phyloP scores from a whole-genome alignment of 305 asterid species.

The Fraxinus ornus region DNA sequence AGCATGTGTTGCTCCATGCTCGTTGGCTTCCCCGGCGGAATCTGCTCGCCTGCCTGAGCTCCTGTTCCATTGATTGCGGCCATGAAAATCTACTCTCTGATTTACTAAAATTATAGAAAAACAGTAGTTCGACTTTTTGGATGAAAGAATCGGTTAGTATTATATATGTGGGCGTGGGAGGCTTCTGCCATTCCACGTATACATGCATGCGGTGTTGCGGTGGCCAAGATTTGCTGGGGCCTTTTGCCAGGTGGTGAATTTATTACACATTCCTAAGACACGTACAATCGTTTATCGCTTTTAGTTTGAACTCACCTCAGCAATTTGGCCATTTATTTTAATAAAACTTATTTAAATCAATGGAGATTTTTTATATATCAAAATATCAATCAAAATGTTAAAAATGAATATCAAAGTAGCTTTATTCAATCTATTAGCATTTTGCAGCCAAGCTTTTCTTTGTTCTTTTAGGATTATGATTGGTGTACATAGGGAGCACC shows the following conservation, averaged over 20 bases:
- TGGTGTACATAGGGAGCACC: too few species aligned
- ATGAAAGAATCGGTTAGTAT: background rate
- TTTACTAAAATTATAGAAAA: background rate
- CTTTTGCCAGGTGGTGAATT: background rate
- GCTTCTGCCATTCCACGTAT: background rate
- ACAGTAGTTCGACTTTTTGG: background rate
- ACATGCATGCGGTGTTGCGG: background rate
- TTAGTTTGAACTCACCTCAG: background rate
- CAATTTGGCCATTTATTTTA: background rate
- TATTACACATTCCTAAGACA: background rate
- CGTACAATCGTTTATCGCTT: background rate
- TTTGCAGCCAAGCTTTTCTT: too few species aligned
- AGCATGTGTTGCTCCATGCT: constrained; percentile 43
- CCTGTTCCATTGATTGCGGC: constrained; percentile 36
- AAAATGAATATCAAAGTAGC: too few species aligned
- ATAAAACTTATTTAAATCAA: too few species aligned
- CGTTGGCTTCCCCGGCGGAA: constrained; percentile 74
- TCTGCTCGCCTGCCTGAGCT: constrained; percentile 44
- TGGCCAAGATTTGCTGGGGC: background rate
- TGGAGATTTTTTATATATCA: too few species aligned
- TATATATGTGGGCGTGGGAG: background rate
- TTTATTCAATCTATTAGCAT: too few species aligned
- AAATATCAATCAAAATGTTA: too few species aligned
- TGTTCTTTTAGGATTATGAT: too few species aligned
- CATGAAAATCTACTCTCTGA: background rate